Conservation (phyloP, 140 eudicot genomes). For the Bidens hawaiensis region DNA sequence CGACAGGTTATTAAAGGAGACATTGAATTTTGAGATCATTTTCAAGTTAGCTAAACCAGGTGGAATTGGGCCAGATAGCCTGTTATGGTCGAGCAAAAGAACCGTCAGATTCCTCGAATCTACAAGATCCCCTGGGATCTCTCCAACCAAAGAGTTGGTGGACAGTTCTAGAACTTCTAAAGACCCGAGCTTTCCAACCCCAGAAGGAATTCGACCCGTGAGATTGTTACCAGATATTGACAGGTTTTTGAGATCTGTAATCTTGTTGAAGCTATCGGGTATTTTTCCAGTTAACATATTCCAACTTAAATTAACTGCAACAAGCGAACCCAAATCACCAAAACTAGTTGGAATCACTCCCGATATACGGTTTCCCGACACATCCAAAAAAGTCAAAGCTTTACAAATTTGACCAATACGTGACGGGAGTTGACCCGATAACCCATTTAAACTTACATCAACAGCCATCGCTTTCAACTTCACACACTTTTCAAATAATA, state of each 20-base stretch:
- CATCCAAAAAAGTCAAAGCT: constrained; percentile 45
- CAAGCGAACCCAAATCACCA: constrained; percentile 43
- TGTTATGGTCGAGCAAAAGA: constrained; percentile 58
- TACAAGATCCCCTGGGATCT: constrained; percentile 53
- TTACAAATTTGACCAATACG: constrained; percentile 45
- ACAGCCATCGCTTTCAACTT: constrained; percentile 44
- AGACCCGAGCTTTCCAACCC: constrained; percentile 48
- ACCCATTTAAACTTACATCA: constrained; percentile 45
- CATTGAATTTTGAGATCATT: constrained; percentile 42
- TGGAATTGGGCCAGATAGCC: constrained; percentile 57
- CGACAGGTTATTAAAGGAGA: constrained; percentile 63
- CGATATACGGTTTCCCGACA: constrained; percentile 43
- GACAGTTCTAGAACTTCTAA: constrained; percentile 57
- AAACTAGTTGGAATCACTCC: constrained; percentile 52
- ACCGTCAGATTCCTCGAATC: constrained; percentile 40
- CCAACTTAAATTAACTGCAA: constrained; percentile 54
- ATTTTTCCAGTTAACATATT: constrained; percentile 46
- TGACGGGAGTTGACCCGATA: constrained; percentile 51
- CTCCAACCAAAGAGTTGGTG: constrained; percentile 51
- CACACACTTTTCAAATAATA: constrained; percentile 49
- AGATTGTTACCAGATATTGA: constrained; percentile 53
- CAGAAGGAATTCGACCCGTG: constrained; percentile 51
- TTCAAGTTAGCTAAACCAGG: constrained; percentile 37
- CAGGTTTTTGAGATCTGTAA: constrained; percentile 43
- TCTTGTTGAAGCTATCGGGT: constrained; percentile 46